These are phyloP conservation scores for Penicillium sp. DNA, from an alignment of 2,329 filamentous ascomycete species.

Conservation along the genomic window DNA sequence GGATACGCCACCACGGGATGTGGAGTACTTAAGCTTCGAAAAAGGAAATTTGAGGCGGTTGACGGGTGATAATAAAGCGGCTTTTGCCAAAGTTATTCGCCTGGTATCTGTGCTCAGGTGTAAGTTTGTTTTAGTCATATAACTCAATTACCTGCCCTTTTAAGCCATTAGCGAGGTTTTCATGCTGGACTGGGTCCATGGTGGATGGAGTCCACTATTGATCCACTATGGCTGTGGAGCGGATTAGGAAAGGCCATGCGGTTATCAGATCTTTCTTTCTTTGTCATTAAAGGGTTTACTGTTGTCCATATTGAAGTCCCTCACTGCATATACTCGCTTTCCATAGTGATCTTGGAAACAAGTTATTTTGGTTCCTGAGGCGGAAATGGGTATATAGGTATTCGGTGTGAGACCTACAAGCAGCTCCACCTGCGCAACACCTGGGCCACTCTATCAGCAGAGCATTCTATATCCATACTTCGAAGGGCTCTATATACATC, in stretches of 20 bases:
- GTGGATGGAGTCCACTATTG: neutral
- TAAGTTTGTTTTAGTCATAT: neutral
- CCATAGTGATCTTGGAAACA: no score
- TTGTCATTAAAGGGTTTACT: neutral
- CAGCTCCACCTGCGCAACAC: no score
- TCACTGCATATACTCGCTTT: no score
- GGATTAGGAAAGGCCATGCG: conserved; percentile 1
- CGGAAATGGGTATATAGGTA: no score
- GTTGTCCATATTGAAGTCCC: neutral
- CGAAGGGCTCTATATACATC: no score
- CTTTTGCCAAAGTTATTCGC: neutral
- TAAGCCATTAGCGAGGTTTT: neutral
- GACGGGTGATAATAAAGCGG: neutral
- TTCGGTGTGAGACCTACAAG: no score
- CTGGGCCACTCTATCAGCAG: no score
- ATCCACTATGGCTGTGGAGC: neutral
- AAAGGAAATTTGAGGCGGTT: neutral
- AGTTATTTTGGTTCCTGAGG: no score
- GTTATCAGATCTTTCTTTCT: neutral
- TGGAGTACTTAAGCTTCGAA: neutral
- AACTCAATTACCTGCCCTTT: neutral
- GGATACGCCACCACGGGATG: neutral
- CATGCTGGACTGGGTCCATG: neutral
- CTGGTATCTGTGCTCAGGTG: no score
- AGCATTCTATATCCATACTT: no score